Evolutionary conservation across 306 rosid genomes (phyloP).

Genomic region (Astragalus membranaceus): DNA sequence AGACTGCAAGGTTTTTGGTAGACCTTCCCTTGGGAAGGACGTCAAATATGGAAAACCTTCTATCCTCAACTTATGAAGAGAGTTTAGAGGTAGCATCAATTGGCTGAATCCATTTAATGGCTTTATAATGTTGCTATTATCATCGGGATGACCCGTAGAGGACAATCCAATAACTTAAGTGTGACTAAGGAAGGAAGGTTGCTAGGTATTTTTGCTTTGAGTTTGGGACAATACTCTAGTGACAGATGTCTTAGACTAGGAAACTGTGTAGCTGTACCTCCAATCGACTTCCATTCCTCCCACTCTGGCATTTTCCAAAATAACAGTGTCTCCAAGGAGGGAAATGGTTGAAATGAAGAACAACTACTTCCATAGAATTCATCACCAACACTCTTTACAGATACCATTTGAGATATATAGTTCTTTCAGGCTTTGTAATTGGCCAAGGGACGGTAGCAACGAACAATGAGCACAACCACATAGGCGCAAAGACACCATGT

Average conservation of each 20-base stretch:
- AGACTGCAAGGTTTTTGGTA: not conserved
- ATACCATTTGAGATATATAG: not conserved
- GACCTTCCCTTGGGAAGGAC: not conserved
- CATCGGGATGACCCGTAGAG: not conserved
- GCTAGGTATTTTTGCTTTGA: not conserved
- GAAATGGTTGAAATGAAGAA: constrained; percentile 1
- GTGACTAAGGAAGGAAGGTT: not conserved
- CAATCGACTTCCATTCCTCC: constrained; percentile 4
- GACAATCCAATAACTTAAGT: not conserved
- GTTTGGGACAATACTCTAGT: not conserved
- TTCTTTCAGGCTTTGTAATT: not conserved
- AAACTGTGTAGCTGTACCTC: not conserved
- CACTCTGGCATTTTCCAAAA: not conserved
- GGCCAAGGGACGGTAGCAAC: no score
- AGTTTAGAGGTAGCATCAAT: not conserved
- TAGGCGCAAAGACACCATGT: not conserved
- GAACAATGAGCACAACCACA: no score
- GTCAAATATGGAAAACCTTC: not conserved
- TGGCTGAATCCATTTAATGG: not conserved
- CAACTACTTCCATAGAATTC: not conserved
- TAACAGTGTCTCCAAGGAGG: not conserved
- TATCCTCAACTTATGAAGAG: not conserved
- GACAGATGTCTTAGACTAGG: not conserved
- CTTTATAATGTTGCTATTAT: not conserved
- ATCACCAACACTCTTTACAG: not conserved